Evolutionary conservation across 352 stramenopile species (phyloP).

Genomic region (Pseudoperonospora humuli): DNA sequence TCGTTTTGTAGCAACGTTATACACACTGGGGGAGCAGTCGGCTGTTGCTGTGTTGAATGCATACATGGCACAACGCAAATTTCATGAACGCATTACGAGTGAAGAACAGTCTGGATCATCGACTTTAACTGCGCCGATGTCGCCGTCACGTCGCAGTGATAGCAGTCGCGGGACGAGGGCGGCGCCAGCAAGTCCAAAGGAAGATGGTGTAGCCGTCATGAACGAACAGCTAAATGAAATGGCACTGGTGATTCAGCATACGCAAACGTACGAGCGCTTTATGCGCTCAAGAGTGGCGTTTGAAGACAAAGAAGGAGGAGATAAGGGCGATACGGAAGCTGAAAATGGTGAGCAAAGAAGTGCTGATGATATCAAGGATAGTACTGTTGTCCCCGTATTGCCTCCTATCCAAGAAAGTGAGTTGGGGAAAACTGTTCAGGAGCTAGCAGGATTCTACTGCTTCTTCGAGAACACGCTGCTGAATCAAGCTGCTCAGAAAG

Average conservation of each 20-base stretch:
- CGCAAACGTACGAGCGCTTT: conserved; percentile 85
- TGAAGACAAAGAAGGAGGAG: conserved; percentile 4
- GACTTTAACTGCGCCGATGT: conserved; percentile 8
- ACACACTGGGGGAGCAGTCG: conserved; percentile 49
- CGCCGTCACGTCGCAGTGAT: conserved; percentile 14
- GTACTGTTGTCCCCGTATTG: conserved; percentile 18
- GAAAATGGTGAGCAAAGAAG: not conserved
- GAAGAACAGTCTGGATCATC: conserved; percentile 4
- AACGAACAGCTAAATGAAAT: conserved; percentile 85
- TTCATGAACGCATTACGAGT: conserved; percentile 54
- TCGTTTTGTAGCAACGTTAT: conserved; percentile 45
- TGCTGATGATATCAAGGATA: conserved; percentile 1
- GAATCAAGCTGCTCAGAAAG: conserved; percentile 64
- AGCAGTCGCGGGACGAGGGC: conserved; percentile 8
- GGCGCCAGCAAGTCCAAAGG: conserved; percentile 13
- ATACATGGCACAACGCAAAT: conserved; percentile 73
- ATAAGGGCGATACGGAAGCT: conserved; percentile 1
- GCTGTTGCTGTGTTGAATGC: conserved; percentile 46
- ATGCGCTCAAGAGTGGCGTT: conserved; percentile 59
- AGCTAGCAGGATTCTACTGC: conserved; percentile 80
- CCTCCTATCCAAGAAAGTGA: conserved; percentile 64
- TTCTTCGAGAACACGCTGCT: conserved; percentile 82
- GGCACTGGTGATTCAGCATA: conserved; percentile 80
- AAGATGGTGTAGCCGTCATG: conserved; percentile 60
- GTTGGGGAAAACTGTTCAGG: conserved; percentile 72